Percentiles rank a stretch among this genome's conserved stretches.
Conservation (phyloP, 2,329 filamentous ascomycete species). For the Alternaria novae-zelandiae region DNA sequence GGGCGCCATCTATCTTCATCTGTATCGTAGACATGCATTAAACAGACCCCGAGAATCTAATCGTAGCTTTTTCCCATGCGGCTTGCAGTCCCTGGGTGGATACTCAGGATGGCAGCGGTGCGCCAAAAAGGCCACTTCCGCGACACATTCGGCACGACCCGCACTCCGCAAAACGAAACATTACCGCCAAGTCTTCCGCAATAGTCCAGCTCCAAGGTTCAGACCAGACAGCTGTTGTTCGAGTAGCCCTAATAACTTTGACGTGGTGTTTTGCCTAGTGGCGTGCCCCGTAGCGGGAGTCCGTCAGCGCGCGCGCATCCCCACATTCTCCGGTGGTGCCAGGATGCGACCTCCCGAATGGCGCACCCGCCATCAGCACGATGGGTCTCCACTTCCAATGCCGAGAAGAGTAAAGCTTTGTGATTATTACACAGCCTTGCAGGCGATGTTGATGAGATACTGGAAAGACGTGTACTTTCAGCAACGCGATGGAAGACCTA, state of each 20-base stretch:
- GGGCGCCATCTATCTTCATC: neutral
- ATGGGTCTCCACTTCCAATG: constrained; percentile 19
- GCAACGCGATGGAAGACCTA: neutral
- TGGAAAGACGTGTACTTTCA: neutral
- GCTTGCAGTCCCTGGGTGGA: neutral
- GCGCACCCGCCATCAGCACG: neutral
- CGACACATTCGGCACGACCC: neutral
- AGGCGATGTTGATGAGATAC: neutral
- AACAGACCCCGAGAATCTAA: neutral
- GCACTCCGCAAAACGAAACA: neutral
- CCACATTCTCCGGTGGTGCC: constrained; percentile 18
- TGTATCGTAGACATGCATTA: neutral
- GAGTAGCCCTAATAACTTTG: neutral
- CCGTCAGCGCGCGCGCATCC: constrained; percentile 15
- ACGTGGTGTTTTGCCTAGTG: neutral
- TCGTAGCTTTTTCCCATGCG: neutral
- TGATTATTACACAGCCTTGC: neutral
- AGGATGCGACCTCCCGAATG: neutral
- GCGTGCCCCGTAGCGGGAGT: neutral
- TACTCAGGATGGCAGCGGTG: neutral
- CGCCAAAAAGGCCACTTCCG: neutral
- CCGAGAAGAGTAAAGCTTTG: constrained; percentile 10
- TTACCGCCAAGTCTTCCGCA: neutral
- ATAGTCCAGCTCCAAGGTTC: neutral
- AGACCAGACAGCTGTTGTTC: neutral